Evolutionary conservation across 371 early-diverging fungal species (phyloP), one percentile per base, ranked within the genome.

Genomic region (Dichotomocladium elegans): DNA sequence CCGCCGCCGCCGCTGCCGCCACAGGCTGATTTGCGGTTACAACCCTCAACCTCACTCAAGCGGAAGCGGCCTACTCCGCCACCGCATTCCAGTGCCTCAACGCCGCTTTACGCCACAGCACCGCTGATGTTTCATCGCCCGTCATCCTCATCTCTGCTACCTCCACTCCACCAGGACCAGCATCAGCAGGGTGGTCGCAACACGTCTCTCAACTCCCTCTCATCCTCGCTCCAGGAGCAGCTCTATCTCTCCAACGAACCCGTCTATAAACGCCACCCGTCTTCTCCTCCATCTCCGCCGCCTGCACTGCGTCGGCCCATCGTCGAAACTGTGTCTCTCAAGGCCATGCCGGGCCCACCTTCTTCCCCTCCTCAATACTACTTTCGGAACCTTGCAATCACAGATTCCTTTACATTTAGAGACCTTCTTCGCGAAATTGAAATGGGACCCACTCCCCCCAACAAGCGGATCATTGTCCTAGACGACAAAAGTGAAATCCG

Each of bases 341-440:
- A 64, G 44, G 56, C 59, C n/a, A 41, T 37, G 7, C 8, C 53
- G 5, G 53, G 51, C 5, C 28, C 37, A 25, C 47, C 53, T 34
- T 25, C 41, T 7, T 27, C 51, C 11, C 44, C 43, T 14, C 41
- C 61, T 25, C 53, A 47, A 9, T 74, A 74, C 55, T 70, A 66
- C 46, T 52, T 76, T 17, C 68, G 68, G 26, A 76, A 76, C 47
- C 48, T 76, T 24, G 76, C 70, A 47, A 76, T 76, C 47, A 70
- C 72, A 6, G 72, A 76, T 41, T 58, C 61, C 1, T 76, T 66
- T 28, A 76, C 76, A 11, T 76, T 76, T 62, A 45, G 66, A 33
- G 68, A 76, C 52, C 52, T 72, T 0, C 42, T 76, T 40, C 51
- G 56, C 14, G 72, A 72, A 48, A 65, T 70, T n/a, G 76, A 76